Percentiles rank a stretch among this genome's conserved stretches.
Evolutionary conservation across 2,329 filamentous ascomycete genomes (phyloP).

Genomic region (Cordyceps cicadae): DNA sequence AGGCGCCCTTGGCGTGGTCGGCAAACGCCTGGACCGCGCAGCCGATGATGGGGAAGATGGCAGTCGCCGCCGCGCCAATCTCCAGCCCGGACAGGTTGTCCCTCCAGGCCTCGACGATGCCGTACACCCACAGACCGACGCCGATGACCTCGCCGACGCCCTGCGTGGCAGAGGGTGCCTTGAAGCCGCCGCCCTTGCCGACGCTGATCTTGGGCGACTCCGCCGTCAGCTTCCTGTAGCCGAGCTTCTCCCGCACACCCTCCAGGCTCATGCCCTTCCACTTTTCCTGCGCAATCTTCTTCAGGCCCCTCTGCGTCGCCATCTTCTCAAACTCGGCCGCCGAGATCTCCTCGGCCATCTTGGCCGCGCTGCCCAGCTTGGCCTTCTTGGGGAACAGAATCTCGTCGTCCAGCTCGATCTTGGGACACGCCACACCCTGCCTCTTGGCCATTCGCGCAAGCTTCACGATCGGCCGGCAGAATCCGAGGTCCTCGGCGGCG

Average conservation of each 20-base stretch:
- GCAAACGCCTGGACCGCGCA: too few relatives aligned
- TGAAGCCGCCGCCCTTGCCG: too few relatives aligned
- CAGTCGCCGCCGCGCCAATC: too few relatives aligned
- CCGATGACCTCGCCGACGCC: too few relatives aligned
- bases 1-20: too few relatives aligned
- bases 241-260: background rate
- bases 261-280: background rate
- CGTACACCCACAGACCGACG: too few relatives aligned
- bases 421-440: background rate
- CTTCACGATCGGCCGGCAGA: background rate
- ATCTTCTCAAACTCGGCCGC: background rate
- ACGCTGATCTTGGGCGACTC: background rate
- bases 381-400: background rate
- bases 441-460: background rate
- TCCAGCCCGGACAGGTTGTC: too few relatives aligned
- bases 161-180: too few relatives aligned
- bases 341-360: background rate
- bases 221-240: background rate
- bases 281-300: background rate
- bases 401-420: background rate
- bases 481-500: background rate
- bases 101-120: too few relatives aligned
- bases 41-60: too few relatives aligned
- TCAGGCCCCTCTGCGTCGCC: background rate
- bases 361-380: background rate